Evolutionary conservation across 371 early-diverging fungal species (phyloP), one percentile per base, ranked within the genome.

Genomic region (Rhizopus microsporus): DNA sequence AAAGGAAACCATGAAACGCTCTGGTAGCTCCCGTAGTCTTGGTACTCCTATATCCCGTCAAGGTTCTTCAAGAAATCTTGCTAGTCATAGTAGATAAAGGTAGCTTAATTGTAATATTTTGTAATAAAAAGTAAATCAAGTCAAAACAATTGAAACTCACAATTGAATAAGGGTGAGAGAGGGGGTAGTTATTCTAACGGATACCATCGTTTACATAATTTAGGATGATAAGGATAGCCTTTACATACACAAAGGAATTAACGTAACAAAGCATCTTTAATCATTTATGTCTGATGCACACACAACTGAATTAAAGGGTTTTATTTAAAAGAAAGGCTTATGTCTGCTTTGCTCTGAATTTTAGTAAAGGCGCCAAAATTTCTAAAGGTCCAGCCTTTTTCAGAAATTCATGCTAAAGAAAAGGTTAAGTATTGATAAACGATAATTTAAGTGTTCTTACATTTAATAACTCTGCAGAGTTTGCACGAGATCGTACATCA

Each of bases 401-500:
- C 60, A 93, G 65, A 71, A 92, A 93, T 53, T 87, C 87, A 52
- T 92, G 91, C 71, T 76, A 65, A 8, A 8, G 33, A 33, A 4
- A 44, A 10, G 38, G 42, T 12, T 13, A 56, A 40, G 33, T 29
- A 50, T 43, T 35, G 39, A 31, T 35, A 54, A 10, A 38, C 1
- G 45, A 23, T 23, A 23, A 23, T 23, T 9, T 9, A 54, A 32
- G 0, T n/a, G 37, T 32, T 23, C 55, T 60, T 67, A 77, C 82
- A 72, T 84, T 74, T 43, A 95, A 61, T 58, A 96, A 75, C 74
- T 98, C 96, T 23, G 79, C 84, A 34, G 91, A 84, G 10, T 85
- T 87, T n/a, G 96, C 92, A 53, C 98, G 83, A 59, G 88, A 88
- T 65, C 82, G 74, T 29, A 92, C 91, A 69, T 96, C 96, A 5